Conservation (phyloP, 306 rosid species). For the Lupinus albus region DNA sequence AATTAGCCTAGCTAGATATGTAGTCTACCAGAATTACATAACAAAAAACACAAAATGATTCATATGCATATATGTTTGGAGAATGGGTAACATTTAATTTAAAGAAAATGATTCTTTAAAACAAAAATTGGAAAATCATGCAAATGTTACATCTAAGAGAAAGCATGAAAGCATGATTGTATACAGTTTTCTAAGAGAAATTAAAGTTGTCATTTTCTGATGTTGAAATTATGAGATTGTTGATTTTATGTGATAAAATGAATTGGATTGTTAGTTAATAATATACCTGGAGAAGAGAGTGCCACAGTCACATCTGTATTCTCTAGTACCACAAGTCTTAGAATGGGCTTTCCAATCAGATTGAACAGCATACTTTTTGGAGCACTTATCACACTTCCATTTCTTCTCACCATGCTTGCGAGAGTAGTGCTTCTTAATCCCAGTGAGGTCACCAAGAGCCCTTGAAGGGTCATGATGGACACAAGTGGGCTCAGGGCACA, state of each 20-base stretch:
- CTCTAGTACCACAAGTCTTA: constrained; percentile 81
- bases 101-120: too few species aligned
- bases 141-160: too few species aligned
- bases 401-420: constrained; percentile 89
- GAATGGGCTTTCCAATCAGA: constrained; percentile 94
- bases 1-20: background rate
- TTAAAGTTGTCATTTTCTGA: too few species aligned
- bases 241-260: too few species aligned
- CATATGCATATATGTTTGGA: background rate
- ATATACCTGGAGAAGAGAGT: constrained; percentile 89
- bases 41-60: background rate
- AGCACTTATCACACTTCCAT: constrained; percentile 91
- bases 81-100: too few species aligned
- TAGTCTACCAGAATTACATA: background rate
- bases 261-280: background rate
- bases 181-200: too few species aligned
- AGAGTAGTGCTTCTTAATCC: constrained; percentile 79
- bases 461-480: constrained; percentile 94
- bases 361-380: constrained; percentile 83
- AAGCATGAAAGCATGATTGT: too few species aligned
- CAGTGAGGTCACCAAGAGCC: constrained; percentile 91
- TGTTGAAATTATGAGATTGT: too few species aligned
- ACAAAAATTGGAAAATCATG: too few species aligned
- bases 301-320: constrained; percentile 83
- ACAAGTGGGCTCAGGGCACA: constrained; percentile 93